Conservation (phyloP, 129 eudicot species). For the Arctium lappa region DNA sequence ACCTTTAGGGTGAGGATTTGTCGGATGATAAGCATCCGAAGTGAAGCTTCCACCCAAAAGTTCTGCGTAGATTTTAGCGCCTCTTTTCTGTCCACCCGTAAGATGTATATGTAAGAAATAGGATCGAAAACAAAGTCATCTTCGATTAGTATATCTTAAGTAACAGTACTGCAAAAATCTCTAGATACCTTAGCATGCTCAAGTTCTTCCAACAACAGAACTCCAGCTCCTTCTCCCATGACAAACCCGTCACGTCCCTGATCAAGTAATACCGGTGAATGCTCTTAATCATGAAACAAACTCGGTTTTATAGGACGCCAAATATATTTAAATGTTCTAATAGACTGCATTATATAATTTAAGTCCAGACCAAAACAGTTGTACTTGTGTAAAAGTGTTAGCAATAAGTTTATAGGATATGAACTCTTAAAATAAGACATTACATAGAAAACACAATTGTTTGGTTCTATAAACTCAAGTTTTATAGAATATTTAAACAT, state of each 20-base stretch:
- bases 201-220: conserved; percentile 77
- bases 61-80: conserved; percentile 78
- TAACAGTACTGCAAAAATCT: neutral
- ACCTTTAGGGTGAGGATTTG: conserved; percentile 96
- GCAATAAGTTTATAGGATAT: no score
- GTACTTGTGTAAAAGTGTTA: no score
- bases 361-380: no score
- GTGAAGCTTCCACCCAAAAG: conserved; percentile 87
- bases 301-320: no score
- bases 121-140: neutral
- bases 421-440: no score
- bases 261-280: neutral
- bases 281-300: neutral
- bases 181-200: conserved; percentile 76
- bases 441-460: neutral
- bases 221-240: conserved; percentile 96
- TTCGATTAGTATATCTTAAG: neutral
- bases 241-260: conserved; percentile 92
- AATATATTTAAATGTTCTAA: no score
- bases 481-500: neutral
- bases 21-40: conserved; percentile 89
- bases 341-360: no score
- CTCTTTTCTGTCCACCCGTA: conserved; percentile 53
- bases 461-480: neutral
- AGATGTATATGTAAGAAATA: neutral